Evolutionary conservation across 176 grass and related monocot species (phyloP), one percentile per base, ranked within the genome.

Genomic region (Aegilops sharonensis): DNA sequence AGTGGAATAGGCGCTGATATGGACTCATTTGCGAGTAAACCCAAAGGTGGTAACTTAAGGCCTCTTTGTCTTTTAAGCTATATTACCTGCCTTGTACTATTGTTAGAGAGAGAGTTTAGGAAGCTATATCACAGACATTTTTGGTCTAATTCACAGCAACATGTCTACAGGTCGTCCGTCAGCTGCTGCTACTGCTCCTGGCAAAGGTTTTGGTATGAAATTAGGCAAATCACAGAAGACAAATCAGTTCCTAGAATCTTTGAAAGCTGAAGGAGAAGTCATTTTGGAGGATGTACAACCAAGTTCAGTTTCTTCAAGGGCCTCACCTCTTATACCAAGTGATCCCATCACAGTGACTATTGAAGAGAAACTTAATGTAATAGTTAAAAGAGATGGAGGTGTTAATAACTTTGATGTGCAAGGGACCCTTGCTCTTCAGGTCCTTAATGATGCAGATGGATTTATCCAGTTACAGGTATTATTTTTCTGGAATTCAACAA

Each of bases 231-330:
- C 75, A 29, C 90, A 97, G 64, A 94, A 87, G 78, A 90, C 92
- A 6, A 97, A 97, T 85, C 95, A 97, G 35, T 93, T 97, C 78
- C 86, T 97, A 8, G 90, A 97, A 81, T 94, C 92, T 56, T 82
- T 97, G 78, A 91, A 97, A 91, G 95, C 92, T 73, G 94, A 93
- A 92, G 94, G 94, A 86, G 94, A 96, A 73, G 87, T 93, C 43
- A 96, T 96, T 81, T 91, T 90, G 84, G 94, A 96, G 82, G 94
- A 96, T 87, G 94, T 81, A 52, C 94, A 93, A 81, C 52, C 87
- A 77, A 91, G 81, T 78, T 31, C 80, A 71, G 32, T 82, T 84
- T 84, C 54, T 45, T 82, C 88, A 45, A 90, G 88, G 67, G 65
- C 77, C 1, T 73, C 89, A 50, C 39, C 87, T 92, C 79, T 89